Percentiles rank a stretch among this genome's conserved stretches.
phyloP scores from a whole-genome alignment of 2,329 filamentous ascomycete species.

The Pseudocercospora musae region DNA sequence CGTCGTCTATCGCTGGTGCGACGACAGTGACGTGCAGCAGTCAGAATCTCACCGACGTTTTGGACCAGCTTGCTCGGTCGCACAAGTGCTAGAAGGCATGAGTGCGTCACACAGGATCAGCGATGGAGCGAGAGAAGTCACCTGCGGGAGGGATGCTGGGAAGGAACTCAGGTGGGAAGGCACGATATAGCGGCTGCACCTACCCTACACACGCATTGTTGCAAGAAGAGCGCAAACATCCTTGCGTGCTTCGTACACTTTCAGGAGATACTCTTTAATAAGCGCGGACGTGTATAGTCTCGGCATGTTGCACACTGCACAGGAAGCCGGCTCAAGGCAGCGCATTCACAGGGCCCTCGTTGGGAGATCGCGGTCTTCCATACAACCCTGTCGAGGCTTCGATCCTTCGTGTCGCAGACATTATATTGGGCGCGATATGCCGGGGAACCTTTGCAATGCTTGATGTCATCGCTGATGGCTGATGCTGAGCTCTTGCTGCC shows the following conservation, averaged over 20 bases:
- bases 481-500: not conserved
- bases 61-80: not conserved
- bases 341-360: not conserved
- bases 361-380: not conserved
- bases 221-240: not conserved
- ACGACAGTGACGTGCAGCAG: constrained; percentile 1
- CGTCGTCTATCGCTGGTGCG: constrained; percentile 1
- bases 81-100: not conserved
- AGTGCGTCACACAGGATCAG: not conserved
- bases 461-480: not conserved
- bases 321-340: not conserved
- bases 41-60: constrained; percentile 1
- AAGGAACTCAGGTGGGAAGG: not conserved
- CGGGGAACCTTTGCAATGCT: not conserved
- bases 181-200: not conserved
- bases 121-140: not conserved
- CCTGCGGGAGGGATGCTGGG: not conserved
- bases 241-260: not conserved
- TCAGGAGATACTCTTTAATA: not conserved
- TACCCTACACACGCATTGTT: not conserved
- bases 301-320: not conserved
- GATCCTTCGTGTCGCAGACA: not conserved
- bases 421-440: not conserved
- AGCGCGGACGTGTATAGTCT: not conserved
- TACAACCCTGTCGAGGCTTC: not conserved